phyloP scores from a whole-genome alignment of 495 filamentous ascomycete genomes.

The Podospora anserina region DNA sequence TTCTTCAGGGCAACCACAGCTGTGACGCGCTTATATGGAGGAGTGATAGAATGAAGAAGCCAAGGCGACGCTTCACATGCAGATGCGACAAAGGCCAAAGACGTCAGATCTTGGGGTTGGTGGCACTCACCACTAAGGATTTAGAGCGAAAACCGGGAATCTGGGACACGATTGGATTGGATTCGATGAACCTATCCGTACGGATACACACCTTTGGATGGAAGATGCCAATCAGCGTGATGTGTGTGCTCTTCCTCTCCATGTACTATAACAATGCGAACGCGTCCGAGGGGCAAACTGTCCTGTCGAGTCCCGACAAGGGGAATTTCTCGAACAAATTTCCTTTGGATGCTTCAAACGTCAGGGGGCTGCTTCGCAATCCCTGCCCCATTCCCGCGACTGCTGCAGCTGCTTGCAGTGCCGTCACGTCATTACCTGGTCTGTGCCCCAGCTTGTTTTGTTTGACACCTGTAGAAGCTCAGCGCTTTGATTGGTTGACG shows the following conservation, averaged over 20 bases:
- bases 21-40: background rate
- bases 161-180: background rate
- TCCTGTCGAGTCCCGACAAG: background rate
- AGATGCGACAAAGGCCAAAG: background rate
- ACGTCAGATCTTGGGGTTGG: background rate
- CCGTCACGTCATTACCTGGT: constrained; percentile 5
- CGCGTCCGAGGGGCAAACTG: constrained; percentile 5
- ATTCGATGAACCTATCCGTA: too few relatives aligned
- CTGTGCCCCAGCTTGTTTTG: background rate
- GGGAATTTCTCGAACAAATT: constrained; percentile 5
- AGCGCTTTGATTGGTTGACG: background rate
- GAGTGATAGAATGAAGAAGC: background rate
- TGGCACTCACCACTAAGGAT: background rate
- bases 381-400: background rate
- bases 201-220: background rate
- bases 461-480: background rate
- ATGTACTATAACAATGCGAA: background rate
- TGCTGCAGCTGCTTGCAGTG: background rate
- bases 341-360: background rate
- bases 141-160: background rate
- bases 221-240: background rate
- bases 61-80: background rate
- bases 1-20: background rate
- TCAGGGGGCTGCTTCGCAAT: background rate
- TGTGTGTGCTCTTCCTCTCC: background rate